Evolutionary conservation across 1,284 basidiomycete species (phyloP).

Genomic region (Puccinia horiana): DNA sequence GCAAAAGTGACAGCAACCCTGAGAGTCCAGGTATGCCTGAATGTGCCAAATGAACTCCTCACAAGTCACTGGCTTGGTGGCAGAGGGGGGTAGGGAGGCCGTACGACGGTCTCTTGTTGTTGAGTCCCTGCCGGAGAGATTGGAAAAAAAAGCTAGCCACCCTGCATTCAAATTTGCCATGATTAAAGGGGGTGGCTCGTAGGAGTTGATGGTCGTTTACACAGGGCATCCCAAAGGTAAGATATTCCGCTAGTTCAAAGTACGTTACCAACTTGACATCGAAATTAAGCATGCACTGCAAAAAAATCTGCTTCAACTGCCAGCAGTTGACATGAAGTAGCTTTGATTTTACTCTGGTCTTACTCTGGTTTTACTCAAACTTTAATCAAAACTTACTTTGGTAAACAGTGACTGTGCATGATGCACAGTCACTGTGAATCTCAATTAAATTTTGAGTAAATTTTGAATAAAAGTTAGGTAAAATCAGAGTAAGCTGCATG

Average conservation of each 20-base stretch:
- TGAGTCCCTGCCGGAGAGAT: background rate
- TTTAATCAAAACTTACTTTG: too few species aligned
- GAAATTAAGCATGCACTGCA: constrained; percentile 20
- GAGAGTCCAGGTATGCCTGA: background rate
- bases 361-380: too few species aligned
- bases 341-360: too few species aligned
- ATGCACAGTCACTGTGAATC: too few species aligned
- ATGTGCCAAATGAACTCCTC: constrained; percentile 5
- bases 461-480: too few species aligned
- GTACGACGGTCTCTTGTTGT: background rate
- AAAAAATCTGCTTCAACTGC: too few species aligned
- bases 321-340: too few species aligned
- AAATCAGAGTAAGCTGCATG: too few species aligned
- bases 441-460: too few species aligned
- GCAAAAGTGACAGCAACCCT: constrained; percentile 25
- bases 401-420: too few species aligned
- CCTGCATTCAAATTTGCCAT: background rate
- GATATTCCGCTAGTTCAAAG: background rate
- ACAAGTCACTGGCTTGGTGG: background rate
- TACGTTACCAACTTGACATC: background rate
- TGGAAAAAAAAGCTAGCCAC: background rate
- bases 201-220: background rate
- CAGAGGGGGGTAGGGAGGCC: background rate
- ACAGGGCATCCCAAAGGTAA: background rate
- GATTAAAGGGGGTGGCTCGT: background rate